Evolutionary conservation across 129 eudicot species (phyloP).

Genomic region (Rutidosis leptorrhynchoides): DNA sequence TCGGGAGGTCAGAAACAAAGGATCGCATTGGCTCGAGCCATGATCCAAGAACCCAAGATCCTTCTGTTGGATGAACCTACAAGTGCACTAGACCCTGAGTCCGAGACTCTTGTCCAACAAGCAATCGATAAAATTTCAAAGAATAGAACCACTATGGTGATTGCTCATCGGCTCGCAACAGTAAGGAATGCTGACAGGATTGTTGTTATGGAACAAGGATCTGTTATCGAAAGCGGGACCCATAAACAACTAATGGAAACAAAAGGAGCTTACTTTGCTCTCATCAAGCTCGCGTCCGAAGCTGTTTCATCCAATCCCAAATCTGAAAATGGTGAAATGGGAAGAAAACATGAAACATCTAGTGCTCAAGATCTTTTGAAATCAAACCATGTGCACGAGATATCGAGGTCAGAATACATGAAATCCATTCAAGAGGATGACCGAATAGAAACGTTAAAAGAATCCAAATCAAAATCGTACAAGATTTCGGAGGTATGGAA

Average conservation of each 20-base stretch:
- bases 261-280: slow-evolving; percentile 59
- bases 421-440: slow-evolving; percentile 39
- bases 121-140: slow-evolving; percentile 70
- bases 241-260: slow-evolving; percentile 64
- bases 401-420: slow-evolving; percentile 47
- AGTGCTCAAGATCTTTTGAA: slow-evolving; percentile 41
- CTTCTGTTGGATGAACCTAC: slow-evolving; percentile 82
- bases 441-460: slow-evolving; percentile 29
- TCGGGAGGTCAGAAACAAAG: slow-evolving; percentile 87
- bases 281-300: slow-evolving; percentile 66
- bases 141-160: slow-evolving; percentile 73
- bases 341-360: slow-evolving; percentile 19
- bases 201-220: slow-evolving; percentile 67
- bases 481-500: slow-evolving; percentile 53
- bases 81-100: slow-evolving; percentile 78
- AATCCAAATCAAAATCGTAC: slow-evolving; percentile 31
- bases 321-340: slow-evolving; percentile 20
- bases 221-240: slow-evolving; percentile 65
- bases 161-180: slow-evolving; percentile 85
- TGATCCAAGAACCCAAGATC: slow-evolving; percentile 78
- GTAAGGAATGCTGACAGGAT: slow-evolving; percentile 65
- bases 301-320: slow-evolving; percentile 40
- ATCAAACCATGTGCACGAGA: slow-evolving; percentile 43
- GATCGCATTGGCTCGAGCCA: slow-evolving; percentile 81
- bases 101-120: slow-evolving; percentile 64